Base-by-base conservation (phyloP, 2,329 filamentous ascomycete genomes). In the Thelonectria discophora region DNA sequence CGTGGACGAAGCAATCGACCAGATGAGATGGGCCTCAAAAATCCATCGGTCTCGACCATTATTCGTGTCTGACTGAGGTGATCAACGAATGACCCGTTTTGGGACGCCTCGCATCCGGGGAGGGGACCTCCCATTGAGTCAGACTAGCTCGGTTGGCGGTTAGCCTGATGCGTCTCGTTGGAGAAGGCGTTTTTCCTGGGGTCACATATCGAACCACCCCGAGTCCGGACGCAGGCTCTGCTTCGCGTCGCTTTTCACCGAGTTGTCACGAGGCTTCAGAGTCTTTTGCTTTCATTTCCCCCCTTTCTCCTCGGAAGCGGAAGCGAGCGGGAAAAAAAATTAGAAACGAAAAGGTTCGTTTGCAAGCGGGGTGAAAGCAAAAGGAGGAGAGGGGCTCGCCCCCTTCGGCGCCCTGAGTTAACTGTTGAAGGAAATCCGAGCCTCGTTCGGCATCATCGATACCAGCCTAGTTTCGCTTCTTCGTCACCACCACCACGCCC, bases 341-440 rank as follows among this genome's bases (percentile, higher is more conserved):
- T n/a, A n/a, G n/a, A 27, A 61, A 40, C 27, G 5, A 30, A 30
- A 30, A 7, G 5, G 27, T 9, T 30, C 27, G 27, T 30, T 30
- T 13, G 11, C 34, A 13, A 37, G 34, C 34, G 34, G 34, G 34
- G 34, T 9, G 34, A 15, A 12, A 37, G 15, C 7, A 37, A 12
- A 37, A 37, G 11, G 34, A 11, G 34, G 7, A 12, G 34, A 37
- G 34, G 34, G 34, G 34, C 27, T 30, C 27, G 34, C 15, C 12
- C 15, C 12, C 11, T 37, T 13, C 6, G 15, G 12, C 13, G 67
- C 60, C 67, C 67, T 68, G 65, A 64, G 55, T 70, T 67, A 65
- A 64, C 66, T 66, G 50, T 63, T 61, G 49, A 56, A 54, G 64
- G 68, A 52, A 71, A 70, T 56, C 68, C 68, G 62, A 68, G 56